Evolutionary conservation across 805 yeast genomes (phyloP).

Genomic region (Naumovozyma castellii): DNA sequence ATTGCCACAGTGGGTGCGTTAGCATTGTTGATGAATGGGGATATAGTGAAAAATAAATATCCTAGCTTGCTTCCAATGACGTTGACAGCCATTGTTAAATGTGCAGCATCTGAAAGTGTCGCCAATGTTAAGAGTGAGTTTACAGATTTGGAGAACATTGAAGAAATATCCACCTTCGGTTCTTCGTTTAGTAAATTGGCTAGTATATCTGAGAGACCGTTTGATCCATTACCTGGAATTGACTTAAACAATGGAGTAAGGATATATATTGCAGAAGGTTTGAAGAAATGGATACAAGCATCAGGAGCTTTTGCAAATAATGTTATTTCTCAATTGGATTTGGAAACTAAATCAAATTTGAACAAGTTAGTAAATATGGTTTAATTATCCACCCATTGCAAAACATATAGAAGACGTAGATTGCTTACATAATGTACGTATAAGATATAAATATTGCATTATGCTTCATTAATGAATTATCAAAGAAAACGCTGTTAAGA

Average conservation of each 20-base stretch:
- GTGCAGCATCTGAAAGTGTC: conserved; percentile 32
- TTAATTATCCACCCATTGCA: neutral
- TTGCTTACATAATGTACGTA: too few species aligned
- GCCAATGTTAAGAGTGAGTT: conserved; percentile 32
- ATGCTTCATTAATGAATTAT: too few species aligned
- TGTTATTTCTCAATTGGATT: conserved; percentile 23
- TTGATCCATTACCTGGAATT: conserved; percentile 63
- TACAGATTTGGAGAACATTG: conserved; percentile 40
- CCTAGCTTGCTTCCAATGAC: conserved; percentile 33
- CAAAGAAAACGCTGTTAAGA: too few species aligned
- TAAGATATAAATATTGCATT: too few species aligned
- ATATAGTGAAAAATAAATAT: conserved; percentile 34
- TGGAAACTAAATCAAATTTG: conserved; percentile 19
- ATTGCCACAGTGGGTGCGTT: conserved; percentile 43
- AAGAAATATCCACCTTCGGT: conserved; percentile 77
- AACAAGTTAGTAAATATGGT: conserved; percentile 13
- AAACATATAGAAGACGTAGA: too few species aligned
- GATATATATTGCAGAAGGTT: conserved; percentile 12
- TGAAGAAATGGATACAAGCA: conserved; percentile 17
- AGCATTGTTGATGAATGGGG: conserved; percentile 33
- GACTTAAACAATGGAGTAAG: conserved; percentile 23
- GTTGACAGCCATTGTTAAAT: conserved; percentile 35
- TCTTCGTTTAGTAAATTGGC: conserved; percentile 70
- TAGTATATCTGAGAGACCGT: conserved; percentile 47
- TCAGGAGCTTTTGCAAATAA: conserved; percentile 10